These are phyloP conservation scores for Colletotrichum spinosum DNA, from an alignment of 2,329 filamentous ascomycete species.

Conservation along the genomic window DNA sequence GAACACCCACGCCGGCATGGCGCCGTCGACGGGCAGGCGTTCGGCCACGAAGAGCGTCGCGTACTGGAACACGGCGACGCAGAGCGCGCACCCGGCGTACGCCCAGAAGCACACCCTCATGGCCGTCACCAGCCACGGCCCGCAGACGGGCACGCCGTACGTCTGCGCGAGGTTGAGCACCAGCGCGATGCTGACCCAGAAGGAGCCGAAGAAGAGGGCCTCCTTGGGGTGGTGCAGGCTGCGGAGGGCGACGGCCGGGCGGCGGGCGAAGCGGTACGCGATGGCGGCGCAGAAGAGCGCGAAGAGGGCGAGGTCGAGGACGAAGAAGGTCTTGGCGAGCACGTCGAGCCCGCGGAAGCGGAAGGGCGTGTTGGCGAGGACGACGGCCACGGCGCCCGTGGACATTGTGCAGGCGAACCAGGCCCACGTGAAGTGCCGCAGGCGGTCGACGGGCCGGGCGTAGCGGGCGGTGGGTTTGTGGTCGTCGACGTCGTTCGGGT, in stretches of 20 bases:
- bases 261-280: conserved; percentile 66
- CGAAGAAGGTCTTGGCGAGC: conserved; percentile 59
- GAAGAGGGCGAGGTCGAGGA: conserved; percentile 62
- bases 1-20: conserved; percentile 67
- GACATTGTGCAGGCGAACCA: conserved; percentile 47
- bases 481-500: too few relatives aligned
- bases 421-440: conserved; percentile 40
- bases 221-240: conserved; percentile 74
- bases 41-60: conserved; percentile 46
- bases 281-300: conserved; percentile 63
- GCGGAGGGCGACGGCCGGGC: conserved; percentile 68
- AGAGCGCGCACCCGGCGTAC: conserved; percentile 52
- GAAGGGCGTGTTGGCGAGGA: conserved; percentile 50
- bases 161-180: conserved; percentile 72
- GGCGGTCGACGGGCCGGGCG: conserved; percentile 1
- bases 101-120: conserved; percentile 63
- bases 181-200: conserved; percentile 72
- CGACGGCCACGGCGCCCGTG: conserved; percentile 43
- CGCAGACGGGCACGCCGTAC: conserved; percentile 64
- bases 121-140: conserved; percentile 58
- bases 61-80: conserved; percentile 44
- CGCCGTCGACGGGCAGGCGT: conserved; percentile 58
- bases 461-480: too few relatives aligned
- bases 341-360: conserved; percentile 56
- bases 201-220: conserved; percentile 70